Evolutionary conservation across 345 rosid genomes (phyloP), one percentile per base, ranked within the genome.

Genomic region (Hibiscus trionum): DNA sequence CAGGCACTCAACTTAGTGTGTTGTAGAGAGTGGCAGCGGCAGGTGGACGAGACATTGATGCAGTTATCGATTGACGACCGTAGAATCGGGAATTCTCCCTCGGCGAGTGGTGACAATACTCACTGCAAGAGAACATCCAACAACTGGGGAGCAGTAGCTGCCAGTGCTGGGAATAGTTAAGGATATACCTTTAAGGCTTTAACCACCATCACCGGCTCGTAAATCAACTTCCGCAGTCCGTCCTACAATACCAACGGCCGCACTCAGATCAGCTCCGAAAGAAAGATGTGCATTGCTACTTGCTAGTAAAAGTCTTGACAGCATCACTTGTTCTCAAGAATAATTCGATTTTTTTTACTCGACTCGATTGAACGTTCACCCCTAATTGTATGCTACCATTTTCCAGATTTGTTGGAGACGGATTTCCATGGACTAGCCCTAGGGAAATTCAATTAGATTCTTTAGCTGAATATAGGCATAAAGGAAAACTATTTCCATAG

Each of bases 131-230:
- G 96, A 90, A 75, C 96, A 94, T 70, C 97, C 97, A 11, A 92
- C 86, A 70, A 95, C 35, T 31, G 35, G 35, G 35, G 5, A 46
- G 7, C 14, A 8, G 24, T 1, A n/a, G 66, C 46, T 33, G 12
- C 46, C 12, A 1, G 12, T 61, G 65, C 44, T 15, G 17, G 5
- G 63, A 26, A 27, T 59, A 27, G 14, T 1, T 75, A 44, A 42
- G 12, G 50, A 39, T 84, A 95, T 97, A 21, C 24, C 24, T 21
- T 21, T 21, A 21, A 21, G 24, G 24, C 97, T 95, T 95, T 95
- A 92, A 79, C 99, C 97, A 71, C 93, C 93, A 69, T 86, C 91
- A 69, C 99, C 97, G 77, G 96, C 97, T 72, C 93, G 86, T 21
- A 95, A 60, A 80, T 83, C 96, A 53, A 97, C 99, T 85, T 89